phyloP scores from a whole-genome alignment of 2,329 filamentous ascomycete genomes.

The Arthrinium puccinioides region DNA sequence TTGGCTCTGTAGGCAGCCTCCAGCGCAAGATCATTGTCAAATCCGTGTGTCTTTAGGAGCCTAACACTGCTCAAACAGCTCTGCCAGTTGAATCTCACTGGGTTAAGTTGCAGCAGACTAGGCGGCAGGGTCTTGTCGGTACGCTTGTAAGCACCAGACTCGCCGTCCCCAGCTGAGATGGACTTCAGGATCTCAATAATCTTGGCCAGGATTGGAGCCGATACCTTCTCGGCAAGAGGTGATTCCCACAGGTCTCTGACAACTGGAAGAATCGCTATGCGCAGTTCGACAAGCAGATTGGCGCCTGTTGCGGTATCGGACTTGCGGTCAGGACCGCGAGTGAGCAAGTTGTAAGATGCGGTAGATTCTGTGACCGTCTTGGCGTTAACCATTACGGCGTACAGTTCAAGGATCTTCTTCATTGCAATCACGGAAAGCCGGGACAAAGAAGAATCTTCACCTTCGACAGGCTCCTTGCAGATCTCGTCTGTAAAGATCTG shows the following conservation, averaged over 20 bases:
- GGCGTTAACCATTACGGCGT: slow-evolving; percentile 65
- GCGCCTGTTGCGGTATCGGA: slow-evolving; percentile 39
- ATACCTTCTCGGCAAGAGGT: slow-evolving; percentile 71
- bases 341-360: slow-evolving; percentile 41
- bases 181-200: slow-evolving; percentile 78
- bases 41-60: slow-evolving; percentile 24
- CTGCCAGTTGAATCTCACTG: slow-evolving; percentile 40
- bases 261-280: slow-evolving; percentile 70
- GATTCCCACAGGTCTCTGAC: slow-evolving; percentile 81
- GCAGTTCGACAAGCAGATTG: slow-evolving; percentile 82
- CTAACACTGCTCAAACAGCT: slow-evolving; percentile 19
- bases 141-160: slow-evolving; percentile 56
- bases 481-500: slow-evolving; percentile 57
- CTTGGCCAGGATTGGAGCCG: slow-evolving; percentile 67
- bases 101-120: slow-evolving; percentile 34
- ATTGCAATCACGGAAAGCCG: slow-evolving; percentile 52
- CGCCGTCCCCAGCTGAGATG: slow-evolving; percentile 70
- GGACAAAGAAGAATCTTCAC: slow-evolving; percentile 37
- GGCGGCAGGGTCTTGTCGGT: slow-evolving; percentile 42
- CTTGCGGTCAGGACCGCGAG: slow-evolving; percentile 33
- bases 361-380: slow-evolving; percentile 76
- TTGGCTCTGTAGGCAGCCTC: slow-evolving; percentile 82
- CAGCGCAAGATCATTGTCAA: slow-evolving; percentile 50
- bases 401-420: slow-evolving; percentile 80
- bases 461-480: slow-evolving; percentile 26